Evolutionary conservation across 345 rosid genomes (phyloP), one percentile per base, ranked within the genome.

Genomic region (Viola odorata): DNA sequence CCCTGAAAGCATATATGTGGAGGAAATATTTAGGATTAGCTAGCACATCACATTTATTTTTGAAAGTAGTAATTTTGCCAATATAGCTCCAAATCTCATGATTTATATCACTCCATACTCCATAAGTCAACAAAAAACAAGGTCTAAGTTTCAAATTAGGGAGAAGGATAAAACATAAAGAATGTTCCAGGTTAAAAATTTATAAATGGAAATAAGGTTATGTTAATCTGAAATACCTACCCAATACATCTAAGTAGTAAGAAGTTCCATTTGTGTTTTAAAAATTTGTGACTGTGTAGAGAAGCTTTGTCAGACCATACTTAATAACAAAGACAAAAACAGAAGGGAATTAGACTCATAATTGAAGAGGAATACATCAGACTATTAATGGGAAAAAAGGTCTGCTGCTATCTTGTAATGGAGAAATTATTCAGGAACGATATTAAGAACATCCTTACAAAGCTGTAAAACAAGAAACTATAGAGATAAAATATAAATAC

Each of bases 1-100:
- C 32, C 98, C 98, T 91, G 73, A 51, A 41, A 62, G 13, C 48
- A 69, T 12, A 51, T 13, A 54, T 52, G 58, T 50, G 42, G 53
- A 8, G 53, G 53, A 17, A 5, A 72, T 7, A 41, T 5, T n/a
- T n/a, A n/a, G n/a, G n/a, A n/a, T n/a, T n/a, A n/a, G n/a, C n/a
- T n/a, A n/a, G n/a, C 14, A 65, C 55, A 39, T 61, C 45, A 42
- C 45, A 42, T 45, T 8, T 8, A 45, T 45, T 8, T 45, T 11
- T 10, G 12, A 10, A 45, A 11, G 12, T 4, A 3, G 12, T 45
- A 11, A 8, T 45, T 3, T 45, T 45, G 4, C 50, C 50, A 45
- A 45, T 8, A n/a, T n/a, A 45, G 12, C 12, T 3, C 12, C 45
- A 10, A 45, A 45, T 45, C 8, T 45, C 12, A 45, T 8, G 4